Evolutionary conservation across 75 land plant species (phyloP).

Genomic region (Pseudotsuga menziesii): DNA sequence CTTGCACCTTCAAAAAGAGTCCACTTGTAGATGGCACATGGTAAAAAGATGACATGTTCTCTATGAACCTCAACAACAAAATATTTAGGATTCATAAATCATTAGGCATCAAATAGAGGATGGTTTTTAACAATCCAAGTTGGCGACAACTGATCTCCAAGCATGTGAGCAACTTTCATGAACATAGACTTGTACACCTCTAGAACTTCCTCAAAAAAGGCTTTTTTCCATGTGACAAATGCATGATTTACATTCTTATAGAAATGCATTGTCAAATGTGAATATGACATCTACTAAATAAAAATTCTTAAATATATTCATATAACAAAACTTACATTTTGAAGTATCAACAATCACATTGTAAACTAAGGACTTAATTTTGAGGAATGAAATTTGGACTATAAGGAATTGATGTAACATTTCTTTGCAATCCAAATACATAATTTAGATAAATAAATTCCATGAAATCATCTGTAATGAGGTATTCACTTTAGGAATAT

Average conservation of each 20-base stretch:
- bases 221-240: slow-evolving; percentile 52
- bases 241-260: background rate
- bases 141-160: slow-evolving; percentile 91
- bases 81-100: slow-evolving; percentile 33
- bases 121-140: slow-evolving; percentile 63
- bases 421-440: background rate
- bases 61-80: slow-evolving; percentile 44
- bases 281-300: too few relatives aligned
- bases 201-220: slow-evolving; percentile 66
- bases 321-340: too few relatives aligned
- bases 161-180: slow-evolving; percentile 75
- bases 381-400: too few relatives aligned
- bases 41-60: slow-evolving; percentile 61
- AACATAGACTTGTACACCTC: slow-evolving; percentile 56
- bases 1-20: slow-evolving; percentile 98
- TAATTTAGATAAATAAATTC: background rate
- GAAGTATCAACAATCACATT: too few relatives aligned
- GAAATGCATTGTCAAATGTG: too few relatives aligned
- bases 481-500: slow-evolving; percentile 95
- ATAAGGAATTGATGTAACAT: too few relatives aligned
- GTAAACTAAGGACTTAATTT: too few relatives aligned
- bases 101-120: slow-evolving; percentile 31
- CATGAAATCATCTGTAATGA: slow-evolving; percentile 30
- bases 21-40: slow-evolving; percentile 89
- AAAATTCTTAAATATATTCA: too few relatives aligned